These are phyloP conservation scores for Alopecurus myosuroides DNA, from an alignment of 176 grass and related monocot genomes.

Conservation along the genomic window DNA sequence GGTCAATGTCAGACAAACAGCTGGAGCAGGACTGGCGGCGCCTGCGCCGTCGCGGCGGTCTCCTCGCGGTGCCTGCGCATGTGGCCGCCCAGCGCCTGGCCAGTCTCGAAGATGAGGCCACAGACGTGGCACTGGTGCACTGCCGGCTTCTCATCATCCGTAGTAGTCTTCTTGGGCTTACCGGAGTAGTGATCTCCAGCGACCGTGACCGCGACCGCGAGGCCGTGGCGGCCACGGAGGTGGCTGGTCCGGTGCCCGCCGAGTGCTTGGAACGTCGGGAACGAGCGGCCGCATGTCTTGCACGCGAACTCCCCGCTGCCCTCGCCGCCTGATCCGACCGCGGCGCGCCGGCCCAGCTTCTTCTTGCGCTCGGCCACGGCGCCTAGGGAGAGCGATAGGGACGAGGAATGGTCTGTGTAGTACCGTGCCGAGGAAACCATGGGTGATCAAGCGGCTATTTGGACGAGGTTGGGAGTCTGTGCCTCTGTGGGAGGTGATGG, in stretches of 20 bases:
- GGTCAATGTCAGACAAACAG: too few relatives aligned
- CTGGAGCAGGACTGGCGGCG: conserved; percentile 36
- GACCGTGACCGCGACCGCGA: conserved; percentile 26
- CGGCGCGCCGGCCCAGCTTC: neutral
- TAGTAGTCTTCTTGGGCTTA: neutral
- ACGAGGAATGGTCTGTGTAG: neutral
- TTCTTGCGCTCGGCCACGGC: neutral
- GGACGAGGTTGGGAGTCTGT: neutral
- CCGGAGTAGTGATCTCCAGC: neutral
- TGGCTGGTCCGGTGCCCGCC: conserved; percentile 64
- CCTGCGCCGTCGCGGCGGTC: neutral
- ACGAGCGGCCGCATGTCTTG: conserved; percentile 55
- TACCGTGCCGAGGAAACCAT: neutral
- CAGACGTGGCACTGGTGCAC: conserved; percentile 56
- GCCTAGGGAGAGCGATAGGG: conserved; percentile 27
- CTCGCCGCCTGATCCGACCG: neutral
- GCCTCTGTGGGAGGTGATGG: neutral
- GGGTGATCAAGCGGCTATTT: neutral
- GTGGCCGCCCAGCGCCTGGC: conserved; percentile 59
- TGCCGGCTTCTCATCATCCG: neutral
- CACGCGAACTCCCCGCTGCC: conserved; percentile 38
- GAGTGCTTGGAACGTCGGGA: conserved; percentile 59
- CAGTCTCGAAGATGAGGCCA: conserved; percentile 40
- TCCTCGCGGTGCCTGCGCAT: conserved; percentile 58
- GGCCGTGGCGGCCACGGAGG: conserved; percentile 37